A percentile compares a stretch with the other conserved stretches of the same genome.
These are phyloP conservation scores for Mimosa bimucronata DNA, from an alignment of 306 rosid species.

Conservation along the genomic window DNA sequence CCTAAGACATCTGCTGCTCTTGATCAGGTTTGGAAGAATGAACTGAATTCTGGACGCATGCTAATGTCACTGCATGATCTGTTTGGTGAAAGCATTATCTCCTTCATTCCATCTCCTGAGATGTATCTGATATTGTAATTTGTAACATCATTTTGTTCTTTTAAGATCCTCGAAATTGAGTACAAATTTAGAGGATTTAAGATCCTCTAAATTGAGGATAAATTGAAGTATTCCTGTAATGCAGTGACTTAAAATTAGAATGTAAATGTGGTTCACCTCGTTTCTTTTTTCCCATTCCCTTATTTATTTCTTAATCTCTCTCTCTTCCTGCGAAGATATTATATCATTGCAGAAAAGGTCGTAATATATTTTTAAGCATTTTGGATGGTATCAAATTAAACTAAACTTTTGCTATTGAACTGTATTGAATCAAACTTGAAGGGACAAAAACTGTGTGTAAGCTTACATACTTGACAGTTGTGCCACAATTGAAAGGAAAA, in stretches of 20 bases:
- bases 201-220: not conserved
- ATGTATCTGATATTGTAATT: constrained; percentile 63
- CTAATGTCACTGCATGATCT: constrained; percentile 54
- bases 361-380: not conserved
- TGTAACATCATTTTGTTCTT: not conserved
- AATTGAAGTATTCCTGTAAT: not conserved
- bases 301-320: not conserved
- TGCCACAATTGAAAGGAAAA: not conserved
- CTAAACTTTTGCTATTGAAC: not conserved
- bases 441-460: not conserved
- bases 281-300: not conserved
- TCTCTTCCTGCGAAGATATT: not conserved
- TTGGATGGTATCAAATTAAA: not conserved
- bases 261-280: not conserved
- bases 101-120: constrained; percentile 70
- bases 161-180: not conserved
- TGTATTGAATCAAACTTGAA: not conserved
- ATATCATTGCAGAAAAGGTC: not conserved
- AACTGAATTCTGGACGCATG: constrained; percentile 67
- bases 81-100: constrained; percentile 70
- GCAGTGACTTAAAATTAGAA: not conserved
- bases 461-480: not conserved
- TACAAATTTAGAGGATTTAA: not conserved
- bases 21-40: constrained; percentile 74
- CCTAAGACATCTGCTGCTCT: constrained; percentile 56